phyloP scores from a whole-genome alignment of 495 filamentous ascomycete species.

The Xylona heveae region DNA sequence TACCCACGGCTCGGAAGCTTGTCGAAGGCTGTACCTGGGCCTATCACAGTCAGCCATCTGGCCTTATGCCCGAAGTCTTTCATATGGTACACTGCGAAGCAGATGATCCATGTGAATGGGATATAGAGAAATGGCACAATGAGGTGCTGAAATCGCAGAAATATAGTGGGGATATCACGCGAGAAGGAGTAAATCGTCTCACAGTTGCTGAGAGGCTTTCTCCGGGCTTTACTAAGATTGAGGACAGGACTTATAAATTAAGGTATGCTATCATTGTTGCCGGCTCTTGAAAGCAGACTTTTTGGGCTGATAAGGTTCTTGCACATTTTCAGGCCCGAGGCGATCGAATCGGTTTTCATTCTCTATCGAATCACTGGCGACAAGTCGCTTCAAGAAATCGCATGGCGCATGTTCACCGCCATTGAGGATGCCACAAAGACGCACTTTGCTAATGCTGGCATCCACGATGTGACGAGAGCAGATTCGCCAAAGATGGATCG shows the following conservation, averaged over 20 bases:
- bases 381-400: constrained; percentile 27
- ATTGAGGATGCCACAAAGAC: constrained; percentile 3
- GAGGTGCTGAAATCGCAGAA: too few species aligned
- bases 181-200: constrained; percentile 17
- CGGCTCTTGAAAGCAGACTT: too few species aligned
- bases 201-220: too few species aligned
- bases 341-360: constrained; percentile 41
- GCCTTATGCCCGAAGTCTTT: constrained; percentile 40
- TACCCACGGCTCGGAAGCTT: constrained; percentile 30
- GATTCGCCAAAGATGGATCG: constrained; percentile 18
- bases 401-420: constrained; percentile 33
- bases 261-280: too few species aligned
- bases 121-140: constrained; percentile 28
- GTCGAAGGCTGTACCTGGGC: constrained; percentile 38
- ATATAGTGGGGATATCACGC: too few species aligned
- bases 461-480: constrained; percentile 14
- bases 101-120: constrained; percentile 30
- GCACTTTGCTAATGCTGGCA: constrained; percentile 1
- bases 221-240: constrained; percentile 35
- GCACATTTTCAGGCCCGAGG: constrained; percentile 35
- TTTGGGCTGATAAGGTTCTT: too few species aligned
- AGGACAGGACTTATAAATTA: constrained; percentile 42
- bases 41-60: constrained; percentile 31
- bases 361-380: constrained; percentile 35
- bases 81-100: constrained; percentile 29